phyloP scores from a whole-genome alignment of 805 yeast genomes.

The Metschnikowia reukaufii region DNA sequence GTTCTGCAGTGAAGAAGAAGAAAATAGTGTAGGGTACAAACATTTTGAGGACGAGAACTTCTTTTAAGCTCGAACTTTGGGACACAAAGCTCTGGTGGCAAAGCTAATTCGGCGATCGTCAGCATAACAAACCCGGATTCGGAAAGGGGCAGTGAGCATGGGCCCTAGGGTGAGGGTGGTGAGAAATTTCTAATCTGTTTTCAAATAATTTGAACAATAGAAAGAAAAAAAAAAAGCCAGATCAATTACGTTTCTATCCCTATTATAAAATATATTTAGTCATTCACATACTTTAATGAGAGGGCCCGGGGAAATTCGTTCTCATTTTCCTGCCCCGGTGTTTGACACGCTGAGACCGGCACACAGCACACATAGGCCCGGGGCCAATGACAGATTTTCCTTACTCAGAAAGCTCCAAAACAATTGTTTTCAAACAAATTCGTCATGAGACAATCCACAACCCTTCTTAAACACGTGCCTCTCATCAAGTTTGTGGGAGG shows the following conservation, averaged over 20 bases:
- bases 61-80: not conserved
- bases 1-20: not conserved
- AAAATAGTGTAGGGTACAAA: not conserved
- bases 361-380: conserved; percentile 7
- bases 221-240: too few relatives aligned
- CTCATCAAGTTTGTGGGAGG: conserved; percentile 87
- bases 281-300: not conserved
- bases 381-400: conserved; percentile 9
- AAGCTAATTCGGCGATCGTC: not conserved
- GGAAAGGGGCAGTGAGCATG: not conserved
- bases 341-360: conserved; percentile 8
- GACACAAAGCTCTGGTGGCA: not conserved
- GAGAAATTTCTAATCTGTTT: too few relatives aligned
- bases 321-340: conserved; percentile 1
- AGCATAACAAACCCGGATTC: not conserved
- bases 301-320: not conserved
- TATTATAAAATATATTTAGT: not conserved
- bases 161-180: too few relatives aligned
- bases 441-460: conserved; percentile 34
- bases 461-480: conserved; percentile 53
- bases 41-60: not conserved
- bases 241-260: too few relatives aligned
- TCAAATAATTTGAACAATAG: too few relatives aligned
- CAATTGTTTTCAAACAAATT: not conserved
- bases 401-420: not conserved